A percentile compares a stretch with the other conserved stretches of the same genome.
Evolutionary conservation across 768 basidiomycete genomes (phyloP).

Genomic region (Kwoniella heveanensis): DNA sequence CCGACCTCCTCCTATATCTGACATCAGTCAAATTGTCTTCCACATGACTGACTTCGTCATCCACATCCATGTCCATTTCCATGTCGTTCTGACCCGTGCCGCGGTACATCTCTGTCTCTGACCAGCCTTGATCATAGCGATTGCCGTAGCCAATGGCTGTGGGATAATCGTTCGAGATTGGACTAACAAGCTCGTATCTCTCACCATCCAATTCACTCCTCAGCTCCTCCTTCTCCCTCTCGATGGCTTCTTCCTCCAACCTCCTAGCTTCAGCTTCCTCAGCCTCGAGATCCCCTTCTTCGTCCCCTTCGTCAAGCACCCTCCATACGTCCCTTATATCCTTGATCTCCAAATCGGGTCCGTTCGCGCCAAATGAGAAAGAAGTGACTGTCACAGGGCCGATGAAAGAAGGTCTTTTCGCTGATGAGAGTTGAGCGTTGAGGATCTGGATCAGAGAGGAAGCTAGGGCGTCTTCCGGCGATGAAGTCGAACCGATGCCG

Average conservation of each 20-base stretch:
- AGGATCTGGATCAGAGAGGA: constrained; percentile 70
- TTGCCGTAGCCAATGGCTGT: background rate
- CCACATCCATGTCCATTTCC: background rate
- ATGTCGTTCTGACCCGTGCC: too few species aligned
- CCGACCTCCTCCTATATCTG: background rate
- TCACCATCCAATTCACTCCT: constrained; percentile 20
- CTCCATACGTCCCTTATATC: constrained; percentile 92
- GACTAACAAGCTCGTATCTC: constrained; percentile 3
- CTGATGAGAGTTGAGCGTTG: constrained; percentile 72
- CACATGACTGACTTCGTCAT: background rate
- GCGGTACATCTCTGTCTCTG: too few species aligned
- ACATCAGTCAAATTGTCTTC: background rate
- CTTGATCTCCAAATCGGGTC: constrained; percentile 84
- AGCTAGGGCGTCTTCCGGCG: constrained; percentile 26
- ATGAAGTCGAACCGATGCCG: background rate
- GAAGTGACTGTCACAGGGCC: constrained; percentile 85
- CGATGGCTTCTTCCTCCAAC: constrained; percentile 58
- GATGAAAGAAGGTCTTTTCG: constrained; percentile 85
- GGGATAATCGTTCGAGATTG: background rate
- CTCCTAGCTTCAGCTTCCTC: constrained; percentile 52
- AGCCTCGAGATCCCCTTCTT: constrained; percentile 60
- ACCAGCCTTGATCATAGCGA: background rate
- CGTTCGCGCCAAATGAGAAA: constrained; percentile 79
- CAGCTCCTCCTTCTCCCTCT: constrained; percentile 56
- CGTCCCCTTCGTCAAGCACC: constrained; percentile 82